Evolutionary conservation across 2,329 filamentous ascomycete species (phyloP), one percentile per base, ranked within the genome.

Genomic region (Verticillium tricorpus): DNA sequence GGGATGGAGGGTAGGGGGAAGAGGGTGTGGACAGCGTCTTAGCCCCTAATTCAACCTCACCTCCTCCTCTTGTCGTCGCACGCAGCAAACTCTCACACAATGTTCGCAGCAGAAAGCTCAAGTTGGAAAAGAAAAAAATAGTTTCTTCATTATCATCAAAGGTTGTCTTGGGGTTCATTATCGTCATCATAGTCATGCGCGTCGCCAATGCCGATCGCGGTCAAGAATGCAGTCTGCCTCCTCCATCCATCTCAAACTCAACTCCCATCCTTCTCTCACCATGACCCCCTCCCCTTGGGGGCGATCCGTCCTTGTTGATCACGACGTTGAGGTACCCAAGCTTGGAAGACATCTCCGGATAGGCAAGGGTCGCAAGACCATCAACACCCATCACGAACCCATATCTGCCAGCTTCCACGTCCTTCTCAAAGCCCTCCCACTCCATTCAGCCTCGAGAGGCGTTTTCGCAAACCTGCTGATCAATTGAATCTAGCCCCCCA

Each of bases 141-240:
- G 9, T 50, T 22, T 50, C n/a, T 34, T 56, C 32, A 55, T 34
- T 59, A 59, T 57, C 28, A 56, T 60, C 28, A 37, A 58, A 50
- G 32, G 54, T 19, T 56, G 22, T 63, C 60, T 60, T 58, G 58
- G 40, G 56, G n/a, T 60, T 62, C 62, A 52, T 63, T 56, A 62
- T 63, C 60, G 59, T 62, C 40, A 61, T 63, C 62, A 37, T 63
- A 19, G 28, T 56, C 54, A 56, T 56, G 54, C 14, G 54, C 25
- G 31, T 56, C 31, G 28, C 25, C 45, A 22, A 25, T 25, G 19
- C 17, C 19, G 45, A 22, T 22, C 19, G 19, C 45, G 45, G 45
- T 22, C 8, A 22, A 22, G 22, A 50, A 50, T 50, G 45, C 45
- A 50, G 45, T 22, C 19, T n/a, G n/a, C 19, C 45, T 50, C 45